Evolutionary conservation across 305 asterid genomes (phyloP), one percentile per base, ranked within the genome.

Genomic region (Plantago coronopus): DNA sequence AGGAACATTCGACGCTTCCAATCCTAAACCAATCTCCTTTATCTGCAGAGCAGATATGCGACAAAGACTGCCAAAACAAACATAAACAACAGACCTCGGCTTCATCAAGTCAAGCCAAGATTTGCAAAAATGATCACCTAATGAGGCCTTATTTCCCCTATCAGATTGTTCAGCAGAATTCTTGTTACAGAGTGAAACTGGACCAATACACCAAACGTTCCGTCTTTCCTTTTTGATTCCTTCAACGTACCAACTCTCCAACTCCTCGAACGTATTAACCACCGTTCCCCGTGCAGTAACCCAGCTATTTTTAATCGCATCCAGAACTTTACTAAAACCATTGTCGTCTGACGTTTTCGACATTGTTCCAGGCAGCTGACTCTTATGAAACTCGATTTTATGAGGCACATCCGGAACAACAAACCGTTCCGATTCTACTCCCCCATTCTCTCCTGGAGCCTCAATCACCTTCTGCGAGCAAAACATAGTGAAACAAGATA

Each of bases 61-160:
- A 51, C 83, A 72, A 0, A 78, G 71, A 69, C 87, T 84, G 1
- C 93, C 88, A 9, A 84, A 76, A 37, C 89, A 79, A 4, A 74
- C 82, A 44, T 76, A 84, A 6, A 79, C 59, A 0, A 84, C 82
- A 0, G 76, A 71, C 17, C 44, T 50, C 29, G 77, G 64, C 20
- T 69, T 40, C 71, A 48, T 81, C 0, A 65, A 31, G 14, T 79
- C 82, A 3, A 83, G 85, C 79, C 87, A 83, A 8, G 69, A 38
- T 8, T 66, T 27, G 57, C 73, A 71, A 0, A 17, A 2, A 3
- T 61, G 66, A 49, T 71, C 74, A 2, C 64, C 62, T 42, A 57
- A 70, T 7, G 80, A 68, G 19, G 67, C 63, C 48, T 72, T 54
- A 56, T 64, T 67, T 2, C 86, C 86, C 62, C 84, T 77, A 1